Percentiles rank a stretch among this genome's conserved stretches.
Evolutionary conservation across 805 yeast species (phyloP).

Genomic region (Saccharomycopsis fibuligera): DNA sequence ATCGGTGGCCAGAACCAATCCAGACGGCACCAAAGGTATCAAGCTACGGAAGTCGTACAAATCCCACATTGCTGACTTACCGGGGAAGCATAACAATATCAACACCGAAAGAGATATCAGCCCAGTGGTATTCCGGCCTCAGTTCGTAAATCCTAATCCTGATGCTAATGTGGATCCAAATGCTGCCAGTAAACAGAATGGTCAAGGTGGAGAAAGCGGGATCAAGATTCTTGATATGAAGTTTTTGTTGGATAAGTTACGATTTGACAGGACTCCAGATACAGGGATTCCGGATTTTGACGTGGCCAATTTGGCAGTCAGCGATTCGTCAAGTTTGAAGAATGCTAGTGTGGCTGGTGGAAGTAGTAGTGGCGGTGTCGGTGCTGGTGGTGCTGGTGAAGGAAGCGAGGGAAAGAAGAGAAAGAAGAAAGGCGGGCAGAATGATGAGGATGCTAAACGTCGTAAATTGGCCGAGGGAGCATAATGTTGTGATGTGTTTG

Average conservation of each 20-base stretch:
- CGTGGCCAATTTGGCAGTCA: constrained; percentile 19
- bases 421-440: constrained; percentile 11
- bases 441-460: constrained; percentile 13
- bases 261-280: constrained; percentile 20
- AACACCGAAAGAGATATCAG: constrained; percentile 33
- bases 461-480: constrained; percentile 8
- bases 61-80: constrained; percentile 80
- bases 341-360: too few species aligned
- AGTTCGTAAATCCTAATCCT: constrained; percentile 5
- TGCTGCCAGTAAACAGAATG: not conserved
- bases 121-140: constrained; percentile 16
- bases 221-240: constrained; percentile 16
- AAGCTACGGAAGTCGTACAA: constrained; percentile 92
- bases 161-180: too few species aligned
- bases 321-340: constrained; percentile 14
- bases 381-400: constrained; percentile 15
- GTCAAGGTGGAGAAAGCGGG: not conserved
- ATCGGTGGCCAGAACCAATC: constrained; percentile 79
- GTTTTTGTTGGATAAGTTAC: constrained; percentile 15
- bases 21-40: constrained; percentile 86
- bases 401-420: constrained; percentile 19
- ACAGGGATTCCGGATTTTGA: constrained; percentile 20
- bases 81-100: constrained; percentile 63
- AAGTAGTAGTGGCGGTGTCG: constrained; percentile 10
- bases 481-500: too few species aligned